Evolutionary conservation across 805 yeast genomes (phyloP).

Genomic region (Ogataea pilisensis): DNA sequence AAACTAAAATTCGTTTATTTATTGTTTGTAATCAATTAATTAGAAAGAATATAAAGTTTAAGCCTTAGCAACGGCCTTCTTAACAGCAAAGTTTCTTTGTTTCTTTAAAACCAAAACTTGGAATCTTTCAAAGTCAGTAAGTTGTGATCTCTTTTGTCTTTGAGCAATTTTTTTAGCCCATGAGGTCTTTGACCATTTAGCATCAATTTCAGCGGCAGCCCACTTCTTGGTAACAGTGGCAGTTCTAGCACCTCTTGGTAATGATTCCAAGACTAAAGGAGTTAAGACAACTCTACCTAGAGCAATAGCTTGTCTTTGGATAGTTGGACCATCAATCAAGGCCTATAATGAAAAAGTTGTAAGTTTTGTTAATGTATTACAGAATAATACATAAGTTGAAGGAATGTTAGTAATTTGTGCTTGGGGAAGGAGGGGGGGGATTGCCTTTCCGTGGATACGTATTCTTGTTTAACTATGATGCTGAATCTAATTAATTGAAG

Average conservation of each 20-base stretch:
- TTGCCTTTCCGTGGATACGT: too few relatives aligned
- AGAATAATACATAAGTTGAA: conserved; percentile 1
- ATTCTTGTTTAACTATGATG: too few relatives aligned
- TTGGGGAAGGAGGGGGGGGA: too few relatives aligned
- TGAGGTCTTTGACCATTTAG: conserved; percentile 88
- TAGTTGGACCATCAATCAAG: conserved; percentile 95
- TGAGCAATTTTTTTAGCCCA: conserved; percentile 99
- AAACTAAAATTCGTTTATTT: not conserved
- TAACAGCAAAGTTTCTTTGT: conserved; percentile 93
- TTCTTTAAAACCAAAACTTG: conserved; percentile 96
- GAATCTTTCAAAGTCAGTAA: conserved; percentile 99
- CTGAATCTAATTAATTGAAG: too few relatives aligned
- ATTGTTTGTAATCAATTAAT: too few relatives aligned
- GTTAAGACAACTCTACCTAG: conserved; percentile 90
- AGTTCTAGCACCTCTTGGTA: conserved; percentile 95
- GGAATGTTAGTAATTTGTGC: too few relatives aligned
- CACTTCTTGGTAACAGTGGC: conserved; percentile 86
- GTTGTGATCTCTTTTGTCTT: conserved; percentile 87
- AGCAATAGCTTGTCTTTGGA: conserved; percentile 87
- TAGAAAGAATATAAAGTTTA: too few relatives aligned
- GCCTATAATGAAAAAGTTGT: conserved; percentile 42
- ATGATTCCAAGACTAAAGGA: conserved; percentile 75
- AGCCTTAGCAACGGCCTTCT: conserved; percentile 97
- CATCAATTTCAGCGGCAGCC: conserved; percentile 82
- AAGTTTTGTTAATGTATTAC: not conserved